Conservation (phyloP, 2,329 filamentous ascomycete species). For the Aspergillus ustus region DNA sequence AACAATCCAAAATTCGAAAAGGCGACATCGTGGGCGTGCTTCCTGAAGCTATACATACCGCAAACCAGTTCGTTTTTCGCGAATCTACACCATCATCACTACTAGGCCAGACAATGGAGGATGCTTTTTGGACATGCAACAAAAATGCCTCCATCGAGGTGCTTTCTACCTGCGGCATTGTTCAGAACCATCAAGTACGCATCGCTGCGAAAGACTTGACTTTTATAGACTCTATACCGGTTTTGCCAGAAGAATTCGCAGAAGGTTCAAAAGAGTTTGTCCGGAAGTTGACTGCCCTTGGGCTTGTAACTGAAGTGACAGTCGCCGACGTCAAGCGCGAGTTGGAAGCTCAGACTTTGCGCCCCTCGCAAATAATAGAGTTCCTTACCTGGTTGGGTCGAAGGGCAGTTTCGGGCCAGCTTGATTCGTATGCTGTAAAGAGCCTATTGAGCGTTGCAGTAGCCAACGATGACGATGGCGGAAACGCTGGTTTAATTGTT, state of each 20-base stretch:
- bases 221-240: conserved; percentile 88
- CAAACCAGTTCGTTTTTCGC: conserved; percentile 84
- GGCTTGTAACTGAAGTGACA: conserved; percentile 84
- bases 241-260: conserved; percentile 77
- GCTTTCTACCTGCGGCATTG: conserved; percentile 83
- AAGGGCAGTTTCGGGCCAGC: conserved; percentile 71
- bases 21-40: conserved; percentile 70
- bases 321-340: conserved; percentile 84
- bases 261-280: conserved; percentile 73
- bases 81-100: conserved; percentile 87
- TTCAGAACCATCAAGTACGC: conserved; percentile 82
- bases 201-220: conserved; percentile 71
- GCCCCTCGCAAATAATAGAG: conserved; percentile 74
- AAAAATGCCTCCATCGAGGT: conserved; percentile 82
- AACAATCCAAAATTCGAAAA: conserved; percentile 60
- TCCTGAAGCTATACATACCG: conserved; percentile 78
- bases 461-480: conserved; percentile 61
- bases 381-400: conserved; percentile 84
- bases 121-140: conserved; percentile 94
- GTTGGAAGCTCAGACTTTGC: conserved; percentile 79
- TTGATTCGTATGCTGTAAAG: conserved; percentile 70
- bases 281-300: conserved; percentile 78
- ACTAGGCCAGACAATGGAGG: conserved; percentile 85
- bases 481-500: conserved; percentile 73
- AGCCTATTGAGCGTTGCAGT: conserved; percentile 74